Evolutionary conservation across 139 green algal species (phyloP).

Genomic region (Coccomyxa sp.): DNA sequence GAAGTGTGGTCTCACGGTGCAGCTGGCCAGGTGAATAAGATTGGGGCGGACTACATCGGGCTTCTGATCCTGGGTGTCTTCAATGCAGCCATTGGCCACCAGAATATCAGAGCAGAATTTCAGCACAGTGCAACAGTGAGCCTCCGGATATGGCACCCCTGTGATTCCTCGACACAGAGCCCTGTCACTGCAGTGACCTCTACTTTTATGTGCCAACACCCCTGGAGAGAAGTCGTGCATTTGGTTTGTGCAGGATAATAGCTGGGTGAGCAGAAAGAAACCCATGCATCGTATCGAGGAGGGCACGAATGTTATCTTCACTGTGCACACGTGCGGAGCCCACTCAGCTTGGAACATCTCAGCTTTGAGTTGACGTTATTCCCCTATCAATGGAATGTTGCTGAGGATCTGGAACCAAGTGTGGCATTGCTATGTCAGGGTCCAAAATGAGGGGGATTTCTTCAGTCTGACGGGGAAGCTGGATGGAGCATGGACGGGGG

Average conservation of each 20-base stretch:
- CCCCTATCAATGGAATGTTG: neutral
- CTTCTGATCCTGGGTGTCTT: conserved; percentile 65
- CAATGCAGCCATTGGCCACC: conserved; percentile 48
- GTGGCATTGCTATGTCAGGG: neutral
- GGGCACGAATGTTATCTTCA: conserved; percentile 26
- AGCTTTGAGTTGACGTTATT: neutral
- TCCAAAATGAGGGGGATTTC: conserved; percentile 21
- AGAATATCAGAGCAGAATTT: conserved; percentile 39
- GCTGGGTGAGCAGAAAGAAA: neutral
- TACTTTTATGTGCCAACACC: neutral
- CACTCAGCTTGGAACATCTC: neutral
- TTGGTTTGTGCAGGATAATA: neutral
- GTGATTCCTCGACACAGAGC: neutral
- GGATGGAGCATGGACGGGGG: neutral
- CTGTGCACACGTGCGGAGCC: conserved; percentile 11
- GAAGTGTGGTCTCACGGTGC: neutral
- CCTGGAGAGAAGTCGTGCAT: neutral
- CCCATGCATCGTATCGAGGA: conserved; percentile 18
- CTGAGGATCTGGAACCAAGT: neutral
- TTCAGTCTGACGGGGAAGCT: conserved; percentile 30
- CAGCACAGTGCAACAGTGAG: conserved; percentile 12
- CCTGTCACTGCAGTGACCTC: neutral
- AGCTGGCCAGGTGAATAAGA: conserved; percentile 59
- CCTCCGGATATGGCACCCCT: neutral
- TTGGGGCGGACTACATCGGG: conserved; percentile 58